Evolutionary conservation across 768 basidiomycete genomes (phyloP).

Genomic region (Exidia glandulosa): DNA sequence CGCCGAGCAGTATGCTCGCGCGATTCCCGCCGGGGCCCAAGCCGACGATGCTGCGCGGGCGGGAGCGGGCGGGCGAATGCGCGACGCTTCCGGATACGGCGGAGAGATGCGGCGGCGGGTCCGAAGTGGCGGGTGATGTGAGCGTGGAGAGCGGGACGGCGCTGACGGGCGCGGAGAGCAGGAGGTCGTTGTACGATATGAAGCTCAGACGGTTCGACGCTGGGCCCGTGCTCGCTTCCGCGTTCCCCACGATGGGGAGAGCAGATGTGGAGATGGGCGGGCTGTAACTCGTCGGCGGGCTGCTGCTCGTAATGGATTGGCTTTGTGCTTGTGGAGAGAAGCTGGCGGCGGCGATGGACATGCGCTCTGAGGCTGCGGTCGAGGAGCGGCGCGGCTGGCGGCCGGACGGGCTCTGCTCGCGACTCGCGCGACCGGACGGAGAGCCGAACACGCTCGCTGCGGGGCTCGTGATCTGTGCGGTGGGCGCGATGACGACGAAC

Average conservation of each 20-base stretch:
- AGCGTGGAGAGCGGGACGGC: slow-evolving; percentile 63
- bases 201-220: slow-evolving; percentile 70
- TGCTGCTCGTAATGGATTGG: too few relatives aligned
- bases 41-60: slow-evolving; percentile 1
- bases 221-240: slow-evolving; percentile 27
- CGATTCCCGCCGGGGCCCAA: slow-evolving; percentile 42
- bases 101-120: slow-evolving; percentile 68
- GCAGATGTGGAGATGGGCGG: slow-evolving; percentile 41
- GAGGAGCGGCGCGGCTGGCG: not conserved
- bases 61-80: slow-evolving; percentile 7
- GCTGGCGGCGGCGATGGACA: not conserved
- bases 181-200: slow-evolving; percentile 79
- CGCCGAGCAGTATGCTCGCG: slow-evolving; percentile 12
- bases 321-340: too few relatives aligned
- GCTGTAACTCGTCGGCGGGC: not conserved
- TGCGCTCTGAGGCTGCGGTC: not conserved
- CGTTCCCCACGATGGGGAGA: slow-evolving; percentile 19
- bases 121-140: slow-evolving; percentile 39
- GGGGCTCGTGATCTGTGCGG: not conserved
- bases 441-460: not conserved
- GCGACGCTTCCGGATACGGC: slow-evolving; percentile 34
- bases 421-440: not conserved
- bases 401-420: not conserved
- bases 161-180: slow-evolving; percentile 63
- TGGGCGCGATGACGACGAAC: slow-evolving; percentile 1